Base-by-base conservation (phyloP, 2,329 filamentous ascomycete genomes). In the Paracamarosporium sp. region DNA sequence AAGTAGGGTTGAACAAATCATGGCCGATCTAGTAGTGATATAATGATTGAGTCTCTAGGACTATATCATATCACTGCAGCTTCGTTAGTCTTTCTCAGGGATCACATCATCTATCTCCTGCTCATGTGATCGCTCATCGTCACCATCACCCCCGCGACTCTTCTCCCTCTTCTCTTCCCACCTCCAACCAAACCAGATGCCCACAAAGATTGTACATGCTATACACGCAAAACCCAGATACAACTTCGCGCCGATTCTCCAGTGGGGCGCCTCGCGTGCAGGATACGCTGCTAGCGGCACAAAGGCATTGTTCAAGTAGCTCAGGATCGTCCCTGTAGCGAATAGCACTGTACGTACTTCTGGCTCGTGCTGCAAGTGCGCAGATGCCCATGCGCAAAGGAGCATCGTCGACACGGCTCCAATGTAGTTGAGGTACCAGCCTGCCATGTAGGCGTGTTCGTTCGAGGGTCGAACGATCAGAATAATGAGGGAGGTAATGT, bases 261-360 rank as follows among this genome's bases (percentile, higher is more conserved):
- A 57, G 31, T 57, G 22, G 5, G 55, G 58, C 3, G 55, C 58
- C 36, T 61, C 55, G 9, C 27, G 38, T 11, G 58, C 58, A 3
- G 55, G 58, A 50, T 48, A 61, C n/a, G 56, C 45, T 8, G 54
- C 57, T 13, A 60, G 30, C 9, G 54, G 57, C 13, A 60, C n/a
- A 41, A 57, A 60, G 5, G 57, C 57, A 44, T 54, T 57, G 20
- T 46, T 46, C 3, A 57, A 17, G 15, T 57, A 57, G 1, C 50
- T 33, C 5, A 57, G 15, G 11, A 53, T 36, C 1, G 57, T 60
- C 3, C 53, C 57, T 13, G 41, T 60, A 1, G 57, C 57, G 33
- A 56, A 60, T 3, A 60, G 53, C 28, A 56, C 43, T 12, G 53
- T 60, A 9, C 57, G 47, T 11, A 51, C 53, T 53, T 60, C 47